Base-by-base conservation (phyloP, 352 stramenopile species). In the Globisporangium heterothallicum region DNA sequence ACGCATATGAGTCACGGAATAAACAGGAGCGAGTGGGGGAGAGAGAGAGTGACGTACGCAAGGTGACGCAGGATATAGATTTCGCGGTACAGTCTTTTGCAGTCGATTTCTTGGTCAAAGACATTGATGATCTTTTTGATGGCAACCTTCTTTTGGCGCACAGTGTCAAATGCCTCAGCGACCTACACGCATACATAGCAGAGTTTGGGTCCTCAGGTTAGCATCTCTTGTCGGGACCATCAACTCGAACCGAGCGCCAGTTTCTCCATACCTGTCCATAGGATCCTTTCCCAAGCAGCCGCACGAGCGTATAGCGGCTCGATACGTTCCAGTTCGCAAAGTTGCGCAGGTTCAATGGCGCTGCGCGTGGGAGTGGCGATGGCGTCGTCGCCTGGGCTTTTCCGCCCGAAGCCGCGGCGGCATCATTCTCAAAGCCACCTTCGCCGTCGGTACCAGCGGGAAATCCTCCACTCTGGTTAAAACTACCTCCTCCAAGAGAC, bases 61-160 rank as follows among this genome's bases (percentile, higher is more conserved):
- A 94, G 68, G 49, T 77, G 84, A n/a, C 80, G 84, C 45, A 94
- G 53, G 40, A 94, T 94, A 63, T 92, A 92, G 26, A 94, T 92
- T 64, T 94, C 84, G 21, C 84, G 81, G 48, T 88, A 92, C 8
- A 94, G 59, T 5, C 84, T 77, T 62, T 92, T 92, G 77, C 79
- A 91, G 64, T 94, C 84, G 44, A 92, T 89, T 49, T 88, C 80
- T 38, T 92, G 81, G 58, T 91, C 79, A 49, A 94, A 94, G 22
- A 94, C 84, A 49, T 92, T 92, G 42, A 88, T 84, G 56, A 94
- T 90, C 70, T 90, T 90, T 64, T 94, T 94, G 60, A 94, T 94
- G 1, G 84, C 84, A 36, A 94, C 84, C 30, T 90, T 92, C 59
- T 88, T 87, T 46, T 90, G 69, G 5, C 65, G 68, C 49, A 89